Conservation (phyloP, 805 yeast species). For the Candida chilensis region DNA sequence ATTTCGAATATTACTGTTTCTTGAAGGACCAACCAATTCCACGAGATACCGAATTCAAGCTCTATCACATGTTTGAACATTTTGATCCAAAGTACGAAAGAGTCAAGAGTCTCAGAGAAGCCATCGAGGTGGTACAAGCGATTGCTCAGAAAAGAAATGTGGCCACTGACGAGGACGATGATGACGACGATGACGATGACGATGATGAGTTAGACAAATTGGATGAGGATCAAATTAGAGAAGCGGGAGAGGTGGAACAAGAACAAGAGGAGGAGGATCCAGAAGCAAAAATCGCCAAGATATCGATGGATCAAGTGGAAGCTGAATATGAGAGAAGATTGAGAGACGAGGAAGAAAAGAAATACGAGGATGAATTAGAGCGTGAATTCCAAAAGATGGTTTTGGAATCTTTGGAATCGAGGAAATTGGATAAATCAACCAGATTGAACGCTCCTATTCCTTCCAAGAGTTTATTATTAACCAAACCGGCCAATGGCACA, state of each 20-base stretch:
- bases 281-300: constrained; percentile 8
- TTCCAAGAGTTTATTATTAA: constrained; percentile 3
- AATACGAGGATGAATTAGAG: constrained; percentile 44
- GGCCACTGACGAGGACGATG: constrained; percentile 17
- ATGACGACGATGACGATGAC: constrained; percentile 10
- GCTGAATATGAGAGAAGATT: constrained; percentile 24
- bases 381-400: constrained; percentile 45
- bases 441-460: constrained; percentile 16
- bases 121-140: constrained; percentile 18
- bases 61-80: constrained; percentile 31
- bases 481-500: no score
- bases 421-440: constrained; percentile 16
- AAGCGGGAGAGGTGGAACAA: constrained; percentile 1
- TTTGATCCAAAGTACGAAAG: constrained; percentile 22
- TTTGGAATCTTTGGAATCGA: constrained; percentile 36
- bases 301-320: constrained; percentile 3
- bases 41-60: constrained; percentile 44
- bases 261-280: constrained; percentile 11
- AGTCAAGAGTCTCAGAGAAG: constrained; percentile 27
- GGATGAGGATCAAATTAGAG: background rate
- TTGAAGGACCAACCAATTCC: constrained; percentile 59
- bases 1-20: constrained; percentile 64
- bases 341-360: constrained; percentile 28
- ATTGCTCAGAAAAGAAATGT: background rate
- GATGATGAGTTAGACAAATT: constrained; percentile 7